phyloP scores from a whole-genome alignment of 1,284 basidiomycete species.

The Volvariella surrecta region DNA sequence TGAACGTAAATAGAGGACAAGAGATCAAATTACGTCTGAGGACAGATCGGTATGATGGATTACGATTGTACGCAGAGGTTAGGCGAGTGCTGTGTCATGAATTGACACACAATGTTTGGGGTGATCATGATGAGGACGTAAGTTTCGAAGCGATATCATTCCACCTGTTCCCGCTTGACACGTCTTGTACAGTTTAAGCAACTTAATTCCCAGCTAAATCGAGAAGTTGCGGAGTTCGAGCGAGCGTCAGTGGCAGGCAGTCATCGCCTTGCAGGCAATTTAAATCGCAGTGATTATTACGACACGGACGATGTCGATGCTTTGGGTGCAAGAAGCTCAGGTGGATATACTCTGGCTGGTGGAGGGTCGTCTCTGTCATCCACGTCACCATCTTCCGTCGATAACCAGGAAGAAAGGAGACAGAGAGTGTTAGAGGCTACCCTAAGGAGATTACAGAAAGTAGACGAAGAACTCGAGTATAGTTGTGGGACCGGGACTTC shows the following conservation, averaged over 20 bases:
- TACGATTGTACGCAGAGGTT: slow-evolving; percentile 56
- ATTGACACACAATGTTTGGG: slow-evolving; percentile 65
- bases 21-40: slow-evolving; percentile 58
- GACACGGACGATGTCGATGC: slow-evolving; percentile 42
- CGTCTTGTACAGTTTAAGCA: slow-evolving; percentile 50
- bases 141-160: slow-evolving; percentile 19
- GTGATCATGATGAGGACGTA: slow-evolving; percentile 66
- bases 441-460: slow-evolving; percentile 35
- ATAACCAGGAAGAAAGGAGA: slow-evolving; percentile 36
- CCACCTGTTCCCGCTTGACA: background rate
- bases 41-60: slow-evolving; percentile 66
- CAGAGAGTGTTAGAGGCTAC: slow-evolving; percentile 48
- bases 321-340: slow-evolving; percentile 30
- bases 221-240: slow-evolving; percentile 65
- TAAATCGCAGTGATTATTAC: slow-evolving; percentile 28
- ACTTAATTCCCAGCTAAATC: slow-evolving; percentile 67
- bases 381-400: slow-evolving; percentile 31
- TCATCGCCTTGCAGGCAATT: slow-evolving; percentile 35
- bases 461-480: slow-evolving; percentile 50
- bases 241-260: slow-evolving; percentile 40
- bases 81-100: slow-evolving; percentile 70
- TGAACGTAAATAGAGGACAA: slow-evolving; percentile 59
- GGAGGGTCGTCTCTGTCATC: slow-evolving; percentile 10
- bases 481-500: slow-evolving; percentile 13
- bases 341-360: slow-evolving; percentile 38